Conservation (phyloP, 2,329 filamentous ascomycete genomes). For the Cordyceps javanica region DNA sequence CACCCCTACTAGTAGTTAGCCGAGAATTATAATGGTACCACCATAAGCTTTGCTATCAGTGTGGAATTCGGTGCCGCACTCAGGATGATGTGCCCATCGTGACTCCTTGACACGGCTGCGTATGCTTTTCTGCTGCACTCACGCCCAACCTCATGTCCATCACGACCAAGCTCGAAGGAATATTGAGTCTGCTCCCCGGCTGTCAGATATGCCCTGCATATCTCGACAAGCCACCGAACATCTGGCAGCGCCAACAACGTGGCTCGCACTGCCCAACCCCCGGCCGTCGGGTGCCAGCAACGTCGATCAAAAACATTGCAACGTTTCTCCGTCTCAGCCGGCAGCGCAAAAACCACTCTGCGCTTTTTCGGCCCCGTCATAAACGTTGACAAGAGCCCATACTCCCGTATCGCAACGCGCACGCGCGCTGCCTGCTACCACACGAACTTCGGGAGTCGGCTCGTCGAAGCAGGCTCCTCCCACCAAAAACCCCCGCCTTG, state of each 20-base stretch:
- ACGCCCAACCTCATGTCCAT: not conserved
- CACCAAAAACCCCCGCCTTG: not conserved
- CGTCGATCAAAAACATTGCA: not conserved
- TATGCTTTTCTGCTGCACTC: not conserved
- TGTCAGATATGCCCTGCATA: not conserved
- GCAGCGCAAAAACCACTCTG: too few species aligned
- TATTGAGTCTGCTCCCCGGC: not conserved
- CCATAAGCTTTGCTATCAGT: not conserved
- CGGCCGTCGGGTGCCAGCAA: not conserved
- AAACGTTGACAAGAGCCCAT: too few species aligned
- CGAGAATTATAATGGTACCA: too few species aligned
- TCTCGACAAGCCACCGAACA: not conserved
- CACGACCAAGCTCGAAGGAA: not conserved
- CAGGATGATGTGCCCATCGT: not conserved
- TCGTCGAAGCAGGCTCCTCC: not conserved
- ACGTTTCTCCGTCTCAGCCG: not conserved
- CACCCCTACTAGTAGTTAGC: not conserved
- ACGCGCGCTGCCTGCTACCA: too few species aligned
- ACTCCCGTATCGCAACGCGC: too few species aligned
- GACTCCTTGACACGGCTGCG: not conserved
- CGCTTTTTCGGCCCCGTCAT: too few species aligned
- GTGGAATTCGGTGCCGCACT: not conserved
- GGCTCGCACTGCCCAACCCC: not conserved
- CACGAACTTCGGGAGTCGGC: not conserved
- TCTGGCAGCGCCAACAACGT: not conserved